Percentiles rank a stretch among this genome's conserved stretches.
phyloP scores from a whole-genome alignment of 257 asterid genomes.

The Capsicum baccatum region DNA sequence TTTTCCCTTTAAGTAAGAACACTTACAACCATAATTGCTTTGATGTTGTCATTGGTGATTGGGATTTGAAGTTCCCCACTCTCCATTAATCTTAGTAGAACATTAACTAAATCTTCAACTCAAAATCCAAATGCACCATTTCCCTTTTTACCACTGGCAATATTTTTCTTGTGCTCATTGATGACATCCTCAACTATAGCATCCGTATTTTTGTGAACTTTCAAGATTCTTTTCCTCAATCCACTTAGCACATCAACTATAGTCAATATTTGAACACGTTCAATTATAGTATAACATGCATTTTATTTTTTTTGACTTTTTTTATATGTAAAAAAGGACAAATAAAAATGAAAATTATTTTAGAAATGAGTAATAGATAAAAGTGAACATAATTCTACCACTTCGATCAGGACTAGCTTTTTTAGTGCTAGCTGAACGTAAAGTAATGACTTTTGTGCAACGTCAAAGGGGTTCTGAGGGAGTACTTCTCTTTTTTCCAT shows the following conservation, averaged over 20 bases:
- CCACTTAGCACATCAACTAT: neutral
- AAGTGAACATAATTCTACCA: too few species aligned
- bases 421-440: too few species aligned
- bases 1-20: neutral
- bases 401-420: too few species aligned
- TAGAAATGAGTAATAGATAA: too few species aligned
- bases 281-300: too few species aligned
- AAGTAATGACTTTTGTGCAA: too few species aligned
- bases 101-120: conserved; percentile 29
- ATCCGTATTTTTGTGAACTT: conserved; percentile 20
- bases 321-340: too few species aligned
- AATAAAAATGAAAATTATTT: too few species aligned
- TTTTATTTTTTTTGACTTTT: too few species aligned
- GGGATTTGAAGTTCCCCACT: conserved; percentile 23
- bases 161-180: neutral
- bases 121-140: neutral
- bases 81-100: conserved; percentile 18
- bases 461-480: too few species aligned
- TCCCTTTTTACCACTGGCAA: neutral
- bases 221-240: conserved; percentile 4
- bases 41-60: conserved; percentile 33
- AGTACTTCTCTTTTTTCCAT: too few species aligned
- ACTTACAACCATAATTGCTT: conserved; percentile 34
- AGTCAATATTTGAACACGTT: too few species aligned
- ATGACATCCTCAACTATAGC: conserved; percentile 26